These are phyloP conservation scores for Ganoderma lucidum DNA, from an alignment of 1,284 basidiomycete species.

Conservation along the genomic window DNA sequence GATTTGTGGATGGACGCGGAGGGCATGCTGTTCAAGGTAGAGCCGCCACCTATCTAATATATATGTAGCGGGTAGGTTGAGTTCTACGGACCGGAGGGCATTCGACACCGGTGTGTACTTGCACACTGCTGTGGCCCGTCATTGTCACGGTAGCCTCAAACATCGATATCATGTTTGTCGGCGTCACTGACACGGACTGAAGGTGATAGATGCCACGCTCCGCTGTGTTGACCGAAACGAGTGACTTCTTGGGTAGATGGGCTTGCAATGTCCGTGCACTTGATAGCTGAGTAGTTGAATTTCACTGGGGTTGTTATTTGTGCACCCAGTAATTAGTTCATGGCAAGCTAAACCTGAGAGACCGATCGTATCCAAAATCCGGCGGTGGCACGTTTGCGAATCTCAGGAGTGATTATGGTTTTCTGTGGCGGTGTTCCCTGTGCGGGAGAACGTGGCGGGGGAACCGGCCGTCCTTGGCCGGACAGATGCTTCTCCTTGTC, in stretches of 20 bases:
- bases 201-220: not conserved
- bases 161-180: not conserved
- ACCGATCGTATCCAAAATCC: not conserved
- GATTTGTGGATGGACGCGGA: slow-evolving; percentile 89
- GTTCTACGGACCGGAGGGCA: not conserved
- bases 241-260: not conserved
- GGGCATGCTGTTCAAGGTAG: slow-evolving; percentile 36
- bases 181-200: not conserved
- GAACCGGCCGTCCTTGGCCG: slow-evolving; percentile 6
- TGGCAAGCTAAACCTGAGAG: not conserved
- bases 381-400: not conserved
- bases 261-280: not conserved
- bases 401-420: not conserved
- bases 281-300: not conserved
- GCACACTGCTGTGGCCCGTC: not conserved
- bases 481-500: slow-evolving; percentile 17
- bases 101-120: not conserved
- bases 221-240: not conserved
- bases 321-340: not conserved
- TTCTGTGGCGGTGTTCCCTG: not conserved
- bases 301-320: not conserved
- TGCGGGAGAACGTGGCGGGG: not conserved
- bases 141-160: not conserved
- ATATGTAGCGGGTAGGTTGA: not conserved
- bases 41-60: slow-evolving; percentile 5